These are phyloP conservation scores for Delitschia confertaspora DNA, from an alignment of 495 filamentous ascomycete genomes.

Conservation along the genomic window DNA sequence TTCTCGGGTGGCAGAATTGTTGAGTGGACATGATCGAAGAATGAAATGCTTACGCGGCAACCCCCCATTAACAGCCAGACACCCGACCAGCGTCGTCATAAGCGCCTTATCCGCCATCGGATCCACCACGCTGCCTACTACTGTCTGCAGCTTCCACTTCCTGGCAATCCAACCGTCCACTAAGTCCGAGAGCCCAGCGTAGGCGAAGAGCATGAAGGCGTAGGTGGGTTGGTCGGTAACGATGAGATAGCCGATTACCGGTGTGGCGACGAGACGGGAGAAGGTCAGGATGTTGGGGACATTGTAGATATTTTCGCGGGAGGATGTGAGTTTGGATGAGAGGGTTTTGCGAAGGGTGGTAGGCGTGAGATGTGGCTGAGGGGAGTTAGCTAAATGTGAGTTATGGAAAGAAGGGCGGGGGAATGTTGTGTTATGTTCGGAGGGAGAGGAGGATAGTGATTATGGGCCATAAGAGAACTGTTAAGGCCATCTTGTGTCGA, in stretches of 20 bases:
- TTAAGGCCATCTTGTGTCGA: neutral
- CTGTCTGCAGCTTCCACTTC: slow-evolving; percentile 76
- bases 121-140: slow-evolving; percentile 92
- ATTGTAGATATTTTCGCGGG: slow-evolving; percentile 91
- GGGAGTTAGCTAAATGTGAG: neutral
- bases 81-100: slow-evolving; percentile 85
- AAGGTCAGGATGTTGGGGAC: slow-evolving; percentile 88
- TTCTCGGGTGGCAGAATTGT: too few species aligned
- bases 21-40: neutral
- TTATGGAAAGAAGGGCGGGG: neutral
- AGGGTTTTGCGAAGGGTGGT: slow-evolving; percentile 6
- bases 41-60: slow-evolving; percentile 58
- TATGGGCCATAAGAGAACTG: neutral
- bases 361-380: neutral
- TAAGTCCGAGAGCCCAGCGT: slow-evolving; percentile 84
- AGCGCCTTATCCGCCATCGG: slow-evolving; percentile 68
- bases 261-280: slow-evolving; percentile 73
- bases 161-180: slow-evolving; percentile 90
- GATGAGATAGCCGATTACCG: slow-evolving; percentile 81
- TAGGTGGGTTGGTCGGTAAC: slow-evolving; percentile 67
- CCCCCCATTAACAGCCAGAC: slow-evolving; percentile 68
- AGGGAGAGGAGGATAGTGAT: neutral
- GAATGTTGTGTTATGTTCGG: neutral
- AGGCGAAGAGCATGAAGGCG: slow-evolving; percentile 77
- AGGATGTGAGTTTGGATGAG: slow-evolving; percentile 3